Conservation (phyloP, 306 rosid genomes). For the Begonia loranthoides region DNA sequence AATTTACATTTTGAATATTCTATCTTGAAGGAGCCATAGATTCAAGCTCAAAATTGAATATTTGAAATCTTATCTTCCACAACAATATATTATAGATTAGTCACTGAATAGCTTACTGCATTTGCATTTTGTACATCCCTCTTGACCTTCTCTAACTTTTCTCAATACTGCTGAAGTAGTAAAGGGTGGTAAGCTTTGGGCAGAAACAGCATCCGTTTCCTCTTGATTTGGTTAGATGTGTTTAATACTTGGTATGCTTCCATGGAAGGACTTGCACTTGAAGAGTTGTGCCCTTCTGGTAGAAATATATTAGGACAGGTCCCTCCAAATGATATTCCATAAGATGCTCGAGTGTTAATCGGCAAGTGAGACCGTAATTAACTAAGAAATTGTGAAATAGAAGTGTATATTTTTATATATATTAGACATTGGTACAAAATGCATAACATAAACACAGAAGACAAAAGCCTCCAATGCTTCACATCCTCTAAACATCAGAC, state of each 20-base stretch:
- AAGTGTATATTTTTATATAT: not conserved
- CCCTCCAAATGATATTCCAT: conserved; percentile 68
- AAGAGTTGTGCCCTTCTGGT: conserved; percentile 26
- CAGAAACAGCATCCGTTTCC: conserved; percentile 63
- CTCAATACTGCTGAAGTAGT: conserved; percentile 52
- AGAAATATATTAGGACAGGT: conserved; percentile 49
- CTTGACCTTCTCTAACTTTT: conserved; percentile 43
- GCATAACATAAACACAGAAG: too few species aligned
- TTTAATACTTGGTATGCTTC: conserved; percentile 20
- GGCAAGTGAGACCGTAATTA: conserved; percentile 19
- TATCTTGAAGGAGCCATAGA: too few species aligned
- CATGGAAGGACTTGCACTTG: conserved; percentile 16
- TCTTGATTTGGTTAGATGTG: conserved; percentile 19
- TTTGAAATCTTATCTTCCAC: too few species aligned
- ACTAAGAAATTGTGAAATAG: conserved; percentile 3
- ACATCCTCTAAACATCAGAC: too few species aligned
- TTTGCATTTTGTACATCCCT: conserved; percentile 28
- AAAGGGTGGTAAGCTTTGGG: conserved; percentile 78
- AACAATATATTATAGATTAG: not conserved
- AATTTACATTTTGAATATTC: too few species aligned
- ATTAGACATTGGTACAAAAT: too few species aligned
- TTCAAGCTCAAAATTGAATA: too few species aligned
- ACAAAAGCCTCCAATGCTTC: too few species aligned
- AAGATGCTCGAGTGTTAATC: conserved; percentile 92
- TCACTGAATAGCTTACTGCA: conserved; percentile 31